Conservation (phyloP, 148 eudicot genomes). For the Amaranthus hypochondriacus region DNA sequence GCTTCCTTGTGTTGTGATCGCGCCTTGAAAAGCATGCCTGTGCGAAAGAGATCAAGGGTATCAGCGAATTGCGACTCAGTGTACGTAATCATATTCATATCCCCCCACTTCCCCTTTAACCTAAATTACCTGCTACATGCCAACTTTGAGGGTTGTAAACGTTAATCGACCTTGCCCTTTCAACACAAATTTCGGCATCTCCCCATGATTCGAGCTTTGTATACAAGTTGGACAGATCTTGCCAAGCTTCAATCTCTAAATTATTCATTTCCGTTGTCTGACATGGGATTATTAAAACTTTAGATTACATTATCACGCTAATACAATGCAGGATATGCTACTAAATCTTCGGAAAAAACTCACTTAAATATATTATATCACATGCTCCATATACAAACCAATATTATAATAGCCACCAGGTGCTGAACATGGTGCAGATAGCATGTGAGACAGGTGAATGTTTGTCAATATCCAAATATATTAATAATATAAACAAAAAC, state of each 20-base stretch:
- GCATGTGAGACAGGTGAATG: background rate
- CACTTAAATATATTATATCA: background rate
- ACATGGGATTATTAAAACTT: conserved; percentile 3
- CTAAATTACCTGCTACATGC: conserved; percentile 65
- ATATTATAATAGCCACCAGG: background rate
- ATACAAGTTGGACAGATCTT: conserved; percentile 67
- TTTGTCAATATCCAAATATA: too few relatives aligned
- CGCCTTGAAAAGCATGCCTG: conserved; percentile 52
- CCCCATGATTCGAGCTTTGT: conserved; percentile 56
- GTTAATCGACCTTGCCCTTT: conserved; percentile 51
- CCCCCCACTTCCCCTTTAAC: background rate
- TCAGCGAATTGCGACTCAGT: background rate
- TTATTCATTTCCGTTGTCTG: conserved; percentile 36
- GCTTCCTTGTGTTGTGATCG: conserved; percentile 54
- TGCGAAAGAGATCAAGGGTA: conserved; percentile 6
- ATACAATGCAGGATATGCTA: background rate
- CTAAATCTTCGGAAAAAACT: background rate
- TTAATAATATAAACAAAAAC: too few relatives aligned
- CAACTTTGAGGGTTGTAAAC: conserved; percentile 54
- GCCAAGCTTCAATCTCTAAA: conserved; percentile 85
- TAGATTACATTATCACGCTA: background rate
- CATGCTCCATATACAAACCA: background rate
- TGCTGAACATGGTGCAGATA: background rate
- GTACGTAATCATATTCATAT: too few relatives aligned
- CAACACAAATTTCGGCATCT: conserved; percentile 66